These are phyloP conservation scores for Quercus phellos DNA, from an alignment of 331 rosid genomes.

Conservation along the genomic window DNA sequence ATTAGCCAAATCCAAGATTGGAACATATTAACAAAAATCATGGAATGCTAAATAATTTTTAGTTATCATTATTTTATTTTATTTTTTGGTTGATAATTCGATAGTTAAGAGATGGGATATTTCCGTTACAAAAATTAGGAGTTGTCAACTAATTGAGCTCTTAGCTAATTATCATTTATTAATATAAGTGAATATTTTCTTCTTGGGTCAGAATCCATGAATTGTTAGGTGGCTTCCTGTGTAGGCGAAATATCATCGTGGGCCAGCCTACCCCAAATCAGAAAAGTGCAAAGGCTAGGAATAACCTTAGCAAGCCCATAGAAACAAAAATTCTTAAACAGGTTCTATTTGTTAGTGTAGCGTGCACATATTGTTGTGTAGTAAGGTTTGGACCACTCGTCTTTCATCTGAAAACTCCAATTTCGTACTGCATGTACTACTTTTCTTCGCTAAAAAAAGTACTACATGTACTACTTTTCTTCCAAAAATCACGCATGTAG, in stretches of 20 bases:
- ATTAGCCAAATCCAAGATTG: too few relatives aligned
- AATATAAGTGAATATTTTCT: too few relatives aligned
- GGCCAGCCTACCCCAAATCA: neutral
- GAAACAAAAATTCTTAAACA: neutral
- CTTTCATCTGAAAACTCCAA: neutral
- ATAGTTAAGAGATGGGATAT: too few relatives aligned
- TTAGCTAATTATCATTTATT: too few relatives aligned
- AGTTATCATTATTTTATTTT: too few relatives aligned
- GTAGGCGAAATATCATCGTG: neutral
- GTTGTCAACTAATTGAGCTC: too few relatives aligned
- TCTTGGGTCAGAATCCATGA: neutral
- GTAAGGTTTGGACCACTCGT: neutral
- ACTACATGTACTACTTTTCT: neutral
- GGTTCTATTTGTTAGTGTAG: too few relatives aligned
- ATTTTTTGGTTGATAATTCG: too few relatives aligned
- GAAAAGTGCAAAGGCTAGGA: neutral
- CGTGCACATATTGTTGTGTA: neutral
- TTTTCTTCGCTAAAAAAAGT: neutral
- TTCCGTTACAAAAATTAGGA: too few relatives aligned
- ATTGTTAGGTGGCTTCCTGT: neutral
- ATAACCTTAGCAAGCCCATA: neutral
- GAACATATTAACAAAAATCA: too few relatives aligned
- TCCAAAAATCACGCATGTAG: too few relatives aligned
- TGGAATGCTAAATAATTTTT: too few relatives aligned
- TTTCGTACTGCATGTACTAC: constrained; percentile 32